phyloP scores from a whole-genome alignment of 2,329 filamentous ascomycete species.

The Amauroascus verrucosus region DNA sequence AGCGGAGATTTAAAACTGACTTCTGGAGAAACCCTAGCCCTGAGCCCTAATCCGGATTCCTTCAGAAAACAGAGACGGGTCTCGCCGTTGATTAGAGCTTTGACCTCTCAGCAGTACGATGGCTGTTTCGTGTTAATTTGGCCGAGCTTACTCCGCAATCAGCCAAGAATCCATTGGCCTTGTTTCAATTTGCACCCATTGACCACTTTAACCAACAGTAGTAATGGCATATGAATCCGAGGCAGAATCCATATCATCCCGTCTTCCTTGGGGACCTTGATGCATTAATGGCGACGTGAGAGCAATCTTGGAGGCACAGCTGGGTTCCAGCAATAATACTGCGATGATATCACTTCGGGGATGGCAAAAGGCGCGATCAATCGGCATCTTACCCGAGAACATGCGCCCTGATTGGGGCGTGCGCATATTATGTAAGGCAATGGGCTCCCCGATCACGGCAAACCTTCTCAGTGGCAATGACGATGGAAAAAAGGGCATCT shows the following conservation, averaged over 20 bases:
- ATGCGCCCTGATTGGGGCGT: not conserved
- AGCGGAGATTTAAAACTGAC: not conserved
- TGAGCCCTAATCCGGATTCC: constrained; percentile 7
- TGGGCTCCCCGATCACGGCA: not conserved
- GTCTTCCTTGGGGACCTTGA: not conserved
- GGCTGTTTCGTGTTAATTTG: not conserved
- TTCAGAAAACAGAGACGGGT: too few species aligned
- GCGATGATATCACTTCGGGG: not conserved
- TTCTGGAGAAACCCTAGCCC: constrained; percentile 9
- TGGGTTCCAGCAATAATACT: not conserved
- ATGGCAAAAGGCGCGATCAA: not conserved
- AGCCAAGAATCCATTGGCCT: too few species aligned
- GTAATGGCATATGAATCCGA: constrained; percentile 7
- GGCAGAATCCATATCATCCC: not conserved
- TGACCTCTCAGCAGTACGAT: not conserved
- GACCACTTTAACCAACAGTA: too few species aligned
- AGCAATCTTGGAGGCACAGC: not conserved
- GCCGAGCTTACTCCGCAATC: too few species aligned
- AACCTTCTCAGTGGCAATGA: not conserved
- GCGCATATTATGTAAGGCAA: not conserved
- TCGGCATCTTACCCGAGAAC: constrained; percentile 1
- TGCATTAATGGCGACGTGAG: not conserved
- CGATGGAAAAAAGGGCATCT: too few species aligned
- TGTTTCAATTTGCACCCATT: too few species aligned
- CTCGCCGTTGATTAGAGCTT: too few species aligned